phyloP scores from a whole-genome alignment of 176 grass and related monocot species.

The Raddia guianensis region DNA sequence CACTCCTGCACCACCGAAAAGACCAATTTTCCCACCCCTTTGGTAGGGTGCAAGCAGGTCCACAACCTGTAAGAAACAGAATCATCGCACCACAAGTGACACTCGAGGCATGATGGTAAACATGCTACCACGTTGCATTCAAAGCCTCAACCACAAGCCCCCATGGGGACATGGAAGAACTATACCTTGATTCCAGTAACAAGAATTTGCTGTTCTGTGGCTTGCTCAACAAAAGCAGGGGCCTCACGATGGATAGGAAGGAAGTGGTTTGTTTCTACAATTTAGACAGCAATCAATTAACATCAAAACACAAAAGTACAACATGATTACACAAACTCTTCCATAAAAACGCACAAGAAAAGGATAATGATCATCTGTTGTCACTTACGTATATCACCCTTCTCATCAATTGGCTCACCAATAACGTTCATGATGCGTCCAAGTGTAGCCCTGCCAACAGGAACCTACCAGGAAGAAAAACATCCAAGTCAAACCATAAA shows the following conservation, averaged over 20 bases:
- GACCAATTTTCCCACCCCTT: slow-evolving; percentile 94
- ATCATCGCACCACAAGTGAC: slow-evolving; percentile 4
- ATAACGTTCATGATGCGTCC: slow-evolving; percentile 94
- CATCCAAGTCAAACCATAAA: slow-evolving; percentile 10
- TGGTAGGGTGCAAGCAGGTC: slow-evolving; percentile 97
- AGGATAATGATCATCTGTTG: background rate
- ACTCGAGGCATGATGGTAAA: background rate
- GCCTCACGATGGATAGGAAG: slow-evolving; percentile 95
- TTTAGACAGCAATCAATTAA: slow-evolving; percentile 18
- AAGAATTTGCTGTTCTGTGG: slow-evolving; percentile 92
- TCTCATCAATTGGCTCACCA: slow-evolving; percentile 90
- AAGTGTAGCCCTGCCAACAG: slow-evolving; percentile 93
- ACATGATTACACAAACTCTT: slow-evolving; percentile 13
- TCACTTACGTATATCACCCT: slow-evolving; percentile 81
- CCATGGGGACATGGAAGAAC: background rate
- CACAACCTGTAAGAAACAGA: slow-evolving; percentile 60
- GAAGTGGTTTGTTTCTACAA: slow-evolving; percentile 67
- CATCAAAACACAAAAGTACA: background rate
- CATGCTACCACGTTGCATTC: background rate
- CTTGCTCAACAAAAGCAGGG: slow-evolving; percentile 92
- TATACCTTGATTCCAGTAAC: slow-evolving; percentile 95
- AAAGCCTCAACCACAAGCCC: background rate
- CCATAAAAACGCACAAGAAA: slow-evolving; percentile 16
- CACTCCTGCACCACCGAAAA: slow-evolving; percentile 96
- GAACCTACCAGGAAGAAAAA: slow-evolving; percentile 57